phyloP scores from a whole-genome alignment of 768 basidiomycete species.

The Gloeopeniophorella convolvens region DNA sequence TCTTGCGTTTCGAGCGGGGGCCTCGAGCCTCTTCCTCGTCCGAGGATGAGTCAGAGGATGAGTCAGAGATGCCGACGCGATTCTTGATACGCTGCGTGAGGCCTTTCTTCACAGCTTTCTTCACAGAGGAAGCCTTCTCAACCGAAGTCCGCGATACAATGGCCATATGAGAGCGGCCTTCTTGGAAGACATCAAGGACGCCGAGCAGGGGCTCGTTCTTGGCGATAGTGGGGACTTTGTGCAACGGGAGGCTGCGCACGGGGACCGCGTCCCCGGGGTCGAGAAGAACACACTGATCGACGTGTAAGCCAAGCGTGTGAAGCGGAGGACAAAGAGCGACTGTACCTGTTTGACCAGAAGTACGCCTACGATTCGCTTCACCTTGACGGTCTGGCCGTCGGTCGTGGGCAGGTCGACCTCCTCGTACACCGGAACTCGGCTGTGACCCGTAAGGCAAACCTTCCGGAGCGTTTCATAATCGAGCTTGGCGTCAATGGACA shows the following conservation, averaged over 20 bases:
- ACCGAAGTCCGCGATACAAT: slow-evolving; percentile 49
- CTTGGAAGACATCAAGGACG: slow-evolving; percentile 84
- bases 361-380: slow-evolving; percentile 82
- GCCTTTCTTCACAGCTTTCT: slow-evolving; percentile 75
- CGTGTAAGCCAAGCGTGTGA: slow-evolving; percentile 7
- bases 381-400: slow-evolving; percentile 36
- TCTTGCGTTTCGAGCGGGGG: slow-evolving; percentile 15
- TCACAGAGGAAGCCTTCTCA: slow-evolving; percentile 60
- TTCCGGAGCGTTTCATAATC: slow-evolving; percentile 63
- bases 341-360: slow-evolving; percentile 73
- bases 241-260: slow-evolving; percentile 74
- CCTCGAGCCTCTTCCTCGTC: slow-evolving; percentile 30
- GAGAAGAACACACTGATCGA: slow-evolving; percentile 20
- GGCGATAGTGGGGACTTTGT: slow-evolving; percentile 82
- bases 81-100: slow-evolving; percentile 72
- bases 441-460: slow-evolving; percentile 21
- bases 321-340: background rate
- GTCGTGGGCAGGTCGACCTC: slow-evolving; percentile 20
- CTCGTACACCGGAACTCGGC: slow-evolving; percentile 22
- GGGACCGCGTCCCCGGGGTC: slow-evolving; percentile 63
- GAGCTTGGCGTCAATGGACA: slow-evolving; percentile 76
- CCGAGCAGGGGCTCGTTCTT: slow-evolving; percentile 80
- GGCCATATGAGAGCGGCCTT: slow-evolving; percentile 88
- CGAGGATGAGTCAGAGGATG: slow-evolving; percentile 38
- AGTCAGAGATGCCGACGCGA: slow-evolving; percentile 54